Evolutionary conservation across 2,329 filamentous ascomycete genomes (phyloP).

Genomic region (Pezicula radicicola): DNA sequence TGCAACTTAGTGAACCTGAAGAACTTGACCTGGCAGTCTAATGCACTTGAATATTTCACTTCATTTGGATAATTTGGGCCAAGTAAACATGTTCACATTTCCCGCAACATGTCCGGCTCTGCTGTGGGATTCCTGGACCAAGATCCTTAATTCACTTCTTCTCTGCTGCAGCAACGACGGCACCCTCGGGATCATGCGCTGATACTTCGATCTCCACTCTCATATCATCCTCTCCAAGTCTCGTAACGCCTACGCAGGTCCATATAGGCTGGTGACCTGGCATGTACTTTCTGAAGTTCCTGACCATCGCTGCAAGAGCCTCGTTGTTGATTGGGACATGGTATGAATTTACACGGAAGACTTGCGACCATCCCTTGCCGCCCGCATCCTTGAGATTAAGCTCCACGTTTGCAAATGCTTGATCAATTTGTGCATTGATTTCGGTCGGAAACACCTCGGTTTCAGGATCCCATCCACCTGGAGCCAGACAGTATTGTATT

Average conservation of each 20-base stretch:
- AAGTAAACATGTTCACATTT: too few species aligned
- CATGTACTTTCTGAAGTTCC: constrained; percentile 47
- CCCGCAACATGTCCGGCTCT: too few species aligned
- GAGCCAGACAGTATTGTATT: constrained; percentile 3
- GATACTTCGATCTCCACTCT: constrained; percentile 56
- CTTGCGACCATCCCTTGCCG: constrained; percentile 53
- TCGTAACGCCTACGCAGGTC: constrained; percentile 49
- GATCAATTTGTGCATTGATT: constrained; percentile 43
- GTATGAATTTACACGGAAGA: constrained; percentile 45
- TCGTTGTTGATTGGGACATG: constrained; percentile 39
- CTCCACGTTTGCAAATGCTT: constrained; percentile 56
- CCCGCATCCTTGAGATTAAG: constrained; percentile 48
- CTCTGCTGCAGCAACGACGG: too few species aligned
- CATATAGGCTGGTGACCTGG: constrained; percentile 50
- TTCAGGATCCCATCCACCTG: constrained; percentile 33
- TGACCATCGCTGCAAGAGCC: constrained; percentile 37
- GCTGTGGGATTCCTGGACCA: too few species aligned
- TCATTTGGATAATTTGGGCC: too few species aligned
- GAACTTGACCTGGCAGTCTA: too few species aligned
- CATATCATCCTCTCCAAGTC: constrained; percentile 48
- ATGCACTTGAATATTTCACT: too few species aligned
- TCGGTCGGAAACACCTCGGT: constrained; percentile 26
- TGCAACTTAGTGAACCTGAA: too few species aligned
- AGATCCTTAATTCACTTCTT: too few species aligned
- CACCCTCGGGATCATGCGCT: constrained; percentile 34